These are phyloP conservation scores for Mycena epipterygia DNA, from an alignment of 768 basidiomycete genomes.

Conservation along the genomic window DNA sequence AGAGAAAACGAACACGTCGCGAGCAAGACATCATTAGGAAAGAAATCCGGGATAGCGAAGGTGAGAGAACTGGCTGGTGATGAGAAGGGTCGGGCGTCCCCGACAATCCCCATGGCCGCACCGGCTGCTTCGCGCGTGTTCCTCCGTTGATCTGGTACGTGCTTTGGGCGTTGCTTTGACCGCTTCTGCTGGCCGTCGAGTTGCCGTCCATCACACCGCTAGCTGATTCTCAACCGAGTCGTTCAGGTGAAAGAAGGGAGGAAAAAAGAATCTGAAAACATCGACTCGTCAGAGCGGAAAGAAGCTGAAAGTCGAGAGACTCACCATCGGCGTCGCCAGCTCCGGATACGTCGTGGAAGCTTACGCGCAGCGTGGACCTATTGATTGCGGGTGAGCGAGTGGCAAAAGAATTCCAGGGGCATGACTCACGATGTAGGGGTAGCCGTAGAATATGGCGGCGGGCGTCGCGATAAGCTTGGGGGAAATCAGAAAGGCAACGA, in stretches of 20 bases:
- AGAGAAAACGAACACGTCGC: not conserved
- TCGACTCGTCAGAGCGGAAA: not conserved
- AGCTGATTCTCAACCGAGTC: constrained; percentile 3
- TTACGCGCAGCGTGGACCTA: not conserved
- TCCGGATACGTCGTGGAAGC: not conserved
- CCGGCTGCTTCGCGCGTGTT: not conserved
- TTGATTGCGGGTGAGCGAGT: not conserved
- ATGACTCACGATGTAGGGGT: not conserved
- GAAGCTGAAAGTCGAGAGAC: not conserved
- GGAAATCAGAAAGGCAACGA: not conserved
- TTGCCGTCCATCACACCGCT: not conserved
- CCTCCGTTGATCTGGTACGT: not conserved
- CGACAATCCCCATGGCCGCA: not conserved
- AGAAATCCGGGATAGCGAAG: not conserved
- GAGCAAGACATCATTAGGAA: not conserved
- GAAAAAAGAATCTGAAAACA: not conserved
- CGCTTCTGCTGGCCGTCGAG: not conserved
- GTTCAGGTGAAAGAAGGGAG: not conserved
- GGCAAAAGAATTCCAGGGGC: not conserved
- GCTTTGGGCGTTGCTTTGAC: not conserved
- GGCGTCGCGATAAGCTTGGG: not conserved
- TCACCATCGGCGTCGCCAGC: not conserved
- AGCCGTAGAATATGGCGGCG: not conserved
- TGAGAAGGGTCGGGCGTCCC: constrained; percentile 3
- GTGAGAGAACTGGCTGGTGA: not conserved